Evolutionary conservation across 2,329 filamentous ascomycete genomes (phyloP).

Genomic region (Alternaria sp.): DNA sequence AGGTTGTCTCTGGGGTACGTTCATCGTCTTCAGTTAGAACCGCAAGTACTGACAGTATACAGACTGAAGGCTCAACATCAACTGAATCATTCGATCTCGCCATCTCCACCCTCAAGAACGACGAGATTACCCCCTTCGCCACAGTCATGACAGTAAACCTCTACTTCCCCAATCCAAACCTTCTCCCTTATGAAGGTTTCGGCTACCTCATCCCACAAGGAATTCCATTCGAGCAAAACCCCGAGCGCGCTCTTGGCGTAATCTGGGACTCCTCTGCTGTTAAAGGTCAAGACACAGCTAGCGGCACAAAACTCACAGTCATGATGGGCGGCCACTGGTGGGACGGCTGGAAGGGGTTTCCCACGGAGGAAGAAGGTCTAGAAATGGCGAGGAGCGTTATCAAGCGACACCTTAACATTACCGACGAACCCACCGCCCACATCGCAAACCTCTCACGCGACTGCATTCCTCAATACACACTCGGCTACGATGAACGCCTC

Average conservation of each 20-base stretch:
- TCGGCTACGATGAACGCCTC: slow-evolving; percentile 76
- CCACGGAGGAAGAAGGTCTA: slow-evolving; percentile 70
- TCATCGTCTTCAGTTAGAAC: not conserved
- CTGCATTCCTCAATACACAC: slow-evolving; percentile 89
- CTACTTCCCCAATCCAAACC: slow-evolving; percentile 71
- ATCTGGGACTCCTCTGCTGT: slow-evolving; percentile 82
- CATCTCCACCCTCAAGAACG: slow-evolving; percentile 43
- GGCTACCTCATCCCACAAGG: slow-evolving; percentile 89
- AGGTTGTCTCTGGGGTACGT: slow-evolving; percentile 36
- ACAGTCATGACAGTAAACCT: slow-evolving; percentile 93
- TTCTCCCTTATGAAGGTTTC: slow-evolving; percentile 76
- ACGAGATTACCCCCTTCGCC: slow-evolving; percentile 67
- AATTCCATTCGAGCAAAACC: slow-evolving; percentile 73
- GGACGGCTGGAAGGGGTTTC: slow-evolving; percentile 69
- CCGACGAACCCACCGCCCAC: slow-evolving; percentile 65
- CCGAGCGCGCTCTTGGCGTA: slow-evolving; percentile 84
- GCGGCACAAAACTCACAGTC: slow-evolving; percentile 86
- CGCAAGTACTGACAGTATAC: slow-evolving; percentile 12
- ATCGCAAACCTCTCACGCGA: slow-evolving; percentile 68
- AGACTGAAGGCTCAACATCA: slow-evolving; percentile 21
- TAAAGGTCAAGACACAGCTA: slow-evolving; percentile 61
- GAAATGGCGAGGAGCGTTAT: slow-evolving; percentile 74
- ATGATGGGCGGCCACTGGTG: slow-evolving; percentile 96
- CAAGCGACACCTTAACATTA: slow-evolving; percentile 76
- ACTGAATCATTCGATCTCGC: slow-evolving; percentile 38